Evolutionary conservation across 768 basidiomycete species (phyloP).

Genomic region (Naganishia kalamii): DNA sequence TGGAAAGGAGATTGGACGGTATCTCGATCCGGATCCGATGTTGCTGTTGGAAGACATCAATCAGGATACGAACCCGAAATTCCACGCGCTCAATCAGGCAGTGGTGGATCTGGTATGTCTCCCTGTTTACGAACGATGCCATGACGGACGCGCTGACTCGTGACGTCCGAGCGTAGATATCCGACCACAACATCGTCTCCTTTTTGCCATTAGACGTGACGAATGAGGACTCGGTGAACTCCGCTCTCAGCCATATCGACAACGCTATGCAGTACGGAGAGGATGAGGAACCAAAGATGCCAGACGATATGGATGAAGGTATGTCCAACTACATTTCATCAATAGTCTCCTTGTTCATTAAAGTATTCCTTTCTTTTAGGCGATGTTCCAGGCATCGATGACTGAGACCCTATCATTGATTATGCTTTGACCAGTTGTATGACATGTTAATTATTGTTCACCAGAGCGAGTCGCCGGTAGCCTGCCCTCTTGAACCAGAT

Average conservation of each 20-base stretch:
- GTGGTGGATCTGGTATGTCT: slow-evolving; percentile 79
- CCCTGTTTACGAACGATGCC: no score
- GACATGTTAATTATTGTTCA: neutral
- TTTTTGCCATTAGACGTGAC: slow-evolving; percentile 92
- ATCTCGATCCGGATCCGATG: slow-evolving; percentile 90
- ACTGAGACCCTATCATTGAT: neutral
- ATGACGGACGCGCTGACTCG: neutral
- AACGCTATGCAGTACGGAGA: slow-evolving; percentile 98
- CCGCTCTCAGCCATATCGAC: slow-evolving; percentile 89
- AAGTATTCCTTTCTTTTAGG: neutral
- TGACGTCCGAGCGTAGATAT: slow-evolving; percentile 61
- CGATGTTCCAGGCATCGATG: neutral
- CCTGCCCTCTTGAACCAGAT: slow-evolving; percentile 4
- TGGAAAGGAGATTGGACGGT: slow-evolving; percentile 44
- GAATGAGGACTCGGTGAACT: slow-evolving; percentile 78
- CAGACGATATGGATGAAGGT: slow-evolving; percentile 78
- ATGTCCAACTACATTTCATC: slow-evolving; percentile 12
- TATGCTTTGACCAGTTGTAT: slow-evolving; percentile 10
- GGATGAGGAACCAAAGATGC: slow-evolving; percentile 96
- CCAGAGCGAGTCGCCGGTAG: neutral
- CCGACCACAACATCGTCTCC: slow-evolving; percentile 94
- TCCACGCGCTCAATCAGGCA: slow-evolving; percentile 88
- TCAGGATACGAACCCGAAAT: slow-evolving; percentile 62
- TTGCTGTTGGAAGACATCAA: slow-evolving; percentile 58
- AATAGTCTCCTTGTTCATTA: neutral